Percentiles rank a stretch among this genome's conserved stretches.
Evolutionary conservation across 495 filamentous ascomycete genomes (phyloP).

Genomic region (Neurospora tetrasperma): DNA sequence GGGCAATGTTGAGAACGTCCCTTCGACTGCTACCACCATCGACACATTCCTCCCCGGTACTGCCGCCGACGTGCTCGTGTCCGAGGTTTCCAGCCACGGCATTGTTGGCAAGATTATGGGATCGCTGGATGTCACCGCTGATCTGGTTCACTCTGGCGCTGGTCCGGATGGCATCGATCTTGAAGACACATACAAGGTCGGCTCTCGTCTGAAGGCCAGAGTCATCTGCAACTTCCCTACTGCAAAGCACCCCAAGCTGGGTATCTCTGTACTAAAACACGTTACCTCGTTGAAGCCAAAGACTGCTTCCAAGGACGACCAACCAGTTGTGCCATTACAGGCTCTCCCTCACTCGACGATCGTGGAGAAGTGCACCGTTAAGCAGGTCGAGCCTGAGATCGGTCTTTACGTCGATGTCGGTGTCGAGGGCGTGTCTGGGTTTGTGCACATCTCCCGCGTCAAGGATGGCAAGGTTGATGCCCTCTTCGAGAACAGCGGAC

Average conservation of each 20-base stretch:
- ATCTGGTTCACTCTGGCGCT: slow-evolving; percentile 76
- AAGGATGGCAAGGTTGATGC: slow-evolving; percentile 78
- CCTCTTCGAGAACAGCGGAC: slow-evolving; percentile 61
- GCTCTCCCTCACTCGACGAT: slow-evolving; percentile 62
- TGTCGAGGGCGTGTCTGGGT: slow-evolving; percentile 61
- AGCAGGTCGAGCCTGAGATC: slow-evolving; percentile 61
- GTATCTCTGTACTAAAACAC: slow-evolving; percentile 78
- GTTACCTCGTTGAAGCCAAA: slow-evolving; percentile 55
- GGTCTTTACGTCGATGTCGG: slow-evolving; percentile 79
- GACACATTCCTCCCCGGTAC: slow-evolving; percentile 84
- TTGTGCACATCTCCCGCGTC: slow-evolving; percentile 86
- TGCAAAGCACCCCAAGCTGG: slow-evolving; percentile 69
- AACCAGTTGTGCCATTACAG: slow-evolving; percentile 33
- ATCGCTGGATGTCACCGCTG: slow-evolving; percentile 76
- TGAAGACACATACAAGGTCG: slow-evolving; percentile 62
- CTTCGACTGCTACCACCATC: slow-evolving; percentile 72
- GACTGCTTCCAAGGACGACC: slow-evolving; percentile 17
- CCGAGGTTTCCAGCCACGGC: slow-evolving; percentile 52
- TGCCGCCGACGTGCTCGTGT: slow-evolving; percentile 74
- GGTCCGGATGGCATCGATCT: slow-evolving; percentile 53
- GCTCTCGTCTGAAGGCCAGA: slow-evolving; percentile 75
- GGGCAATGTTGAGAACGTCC: slow-evolving; percentile 54
- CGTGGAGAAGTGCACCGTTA: slow-evolving; percentile 63
- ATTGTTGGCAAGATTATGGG: slow-evolving; percentile 82
- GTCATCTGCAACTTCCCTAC: slow-evolving; percentile 76